Evolutionary conservation across 495 filamentous ascomycete genomes (phyloP), one percentile per base, ranked within the genome.

Genomic region (Parathielavia appendiculata): DNA sequence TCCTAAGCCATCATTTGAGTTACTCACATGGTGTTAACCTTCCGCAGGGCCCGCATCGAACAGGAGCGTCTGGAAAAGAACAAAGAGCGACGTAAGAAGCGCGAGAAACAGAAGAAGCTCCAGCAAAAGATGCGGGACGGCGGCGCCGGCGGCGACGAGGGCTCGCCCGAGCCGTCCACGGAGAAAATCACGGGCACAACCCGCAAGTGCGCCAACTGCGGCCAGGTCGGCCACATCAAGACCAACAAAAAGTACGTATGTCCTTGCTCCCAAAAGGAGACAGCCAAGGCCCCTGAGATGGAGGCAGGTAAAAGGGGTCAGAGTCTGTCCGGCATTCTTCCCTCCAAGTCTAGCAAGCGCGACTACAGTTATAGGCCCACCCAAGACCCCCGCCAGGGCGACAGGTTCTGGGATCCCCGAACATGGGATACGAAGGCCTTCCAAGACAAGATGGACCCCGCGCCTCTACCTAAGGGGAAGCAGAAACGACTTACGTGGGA

Each of bases 121-220:
- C 73, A 75, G 62, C 65, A 69, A 40, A 64, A 68, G 26, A 70
- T 76, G 56, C 71, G 69, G 36, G 72, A 69, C 20, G 71, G 65
- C 41, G 75, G 76, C n/a, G 77, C 73, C 34, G 44, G 26, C 41
- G 57, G 48, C 20, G 74, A 69, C 48, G 72, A 69, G 32, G 76
- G 69, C 35, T 77, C 75, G 46, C 79, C 78, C 14, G 77, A 76
- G 50, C 76, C 84, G 1, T 43, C 71, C 20, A 77, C 72, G 20
- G 81, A 81, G 61, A 76, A 75, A 64, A 58, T 69, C 51, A 75
- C 72, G 4, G 83, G 83, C 11, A 99, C 93, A 2, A 89, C 89
- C 30, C 82, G 95, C 60, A 97, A 97, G 71, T 99, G 93, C 67
- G 92, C 95, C 26, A 97, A 96, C 71, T 99, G 93, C 65, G 92